These are phyloP conservation scores for Fraxinus velutina DNA, from an alignment of 305 asterid genomes.

Conservation along the genomic window DNA sequence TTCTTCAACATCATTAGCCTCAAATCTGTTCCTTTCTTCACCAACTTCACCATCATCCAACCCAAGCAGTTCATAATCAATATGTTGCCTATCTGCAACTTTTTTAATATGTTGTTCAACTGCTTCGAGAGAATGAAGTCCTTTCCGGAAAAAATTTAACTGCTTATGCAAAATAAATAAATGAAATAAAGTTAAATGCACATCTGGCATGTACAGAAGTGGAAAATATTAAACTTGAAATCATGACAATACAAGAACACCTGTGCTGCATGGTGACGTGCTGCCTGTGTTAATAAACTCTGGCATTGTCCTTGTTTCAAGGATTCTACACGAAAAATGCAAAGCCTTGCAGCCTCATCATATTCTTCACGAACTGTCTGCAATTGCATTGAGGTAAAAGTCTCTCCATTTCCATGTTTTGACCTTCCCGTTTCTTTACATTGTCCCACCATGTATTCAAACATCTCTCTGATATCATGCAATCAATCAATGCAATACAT, in stretches of 20 bases:
- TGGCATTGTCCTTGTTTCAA: conserved; percentile 91
- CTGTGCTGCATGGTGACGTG: conserved; percentile 97
- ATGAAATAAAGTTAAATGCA: conserved; percentile 16
- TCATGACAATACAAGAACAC: conserved; percentile 35
- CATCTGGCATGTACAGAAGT: conserved; percentile 3
- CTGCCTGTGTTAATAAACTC: conserved; percentile 88
- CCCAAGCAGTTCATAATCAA: conserved; percentile 68
- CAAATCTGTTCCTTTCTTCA: conserved; percentile 52
- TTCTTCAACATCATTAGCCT: conserved; percentile 58
- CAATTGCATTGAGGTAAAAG: conserved; percentile 65
- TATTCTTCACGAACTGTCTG: conserved; percentile 81
- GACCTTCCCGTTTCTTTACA: conserved; percentile 62
- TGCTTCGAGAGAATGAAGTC: conserved; percentile 80
- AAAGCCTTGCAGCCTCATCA: conserved; percentile 79
- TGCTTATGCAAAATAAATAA: conserved; percentile 36
- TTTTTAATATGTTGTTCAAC: conserved; percentile 71
- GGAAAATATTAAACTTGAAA: conserved; percentile 10
- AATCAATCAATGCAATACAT: conserved; percentile 13
- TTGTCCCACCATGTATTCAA: conserved; percentile 75
- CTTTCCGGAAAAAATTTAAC: conserved; percentile 80
- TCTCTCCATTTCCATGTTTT: conserved; percentile 76
- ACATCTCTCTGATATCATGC: conserved; percentile 59
- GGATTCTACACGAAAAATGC: conserved; percentile 88
- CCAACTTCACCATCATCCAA: conserved; percentile 46
- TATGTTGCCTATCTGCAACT: conserved; percentile 81